Conservation (phyloP, 108 stramenopile genomes). For the Schizochytrium sp. region DNA sequence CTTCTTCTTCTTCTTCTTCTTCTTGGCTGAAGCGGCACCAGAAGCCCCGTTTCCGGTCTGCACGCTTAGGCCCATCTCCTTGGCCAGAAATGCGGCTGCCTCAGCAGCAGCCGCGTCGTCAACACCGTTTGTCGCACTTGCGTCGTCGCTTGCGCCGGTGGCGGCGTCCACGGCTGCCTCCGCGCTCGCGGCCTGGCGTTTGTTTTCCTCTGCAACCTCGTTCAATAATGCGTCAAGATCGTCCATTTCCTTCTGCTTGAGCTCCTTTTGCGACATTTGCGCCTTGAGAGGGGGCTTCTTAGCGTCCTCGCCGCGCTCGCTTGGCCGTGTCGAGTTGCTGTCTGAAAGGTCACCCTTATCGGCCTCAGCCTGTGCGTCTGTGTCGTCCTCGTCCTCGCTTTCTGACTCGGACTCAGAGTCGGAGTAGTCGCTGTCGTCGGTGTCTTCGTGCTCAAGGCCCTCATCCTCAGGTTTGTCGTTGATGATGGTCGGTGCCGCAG, state of each 20-base stretch:
- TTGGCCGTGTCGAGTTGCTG: background rate
- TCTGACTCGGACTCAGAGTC: background rate
- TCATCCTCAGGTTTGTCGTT: background rate
- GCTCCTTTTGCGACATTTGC: background rate
- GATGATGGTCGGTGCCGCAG: background rate
- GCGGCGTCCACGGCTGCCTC: background rate
- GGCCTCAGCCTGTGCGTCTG: background rate
- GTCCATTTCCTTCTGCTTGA: background rate
- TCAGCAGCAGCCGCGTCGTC: conserved; percentile 34
- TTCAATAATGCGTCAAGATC: conserved; percentile 29
- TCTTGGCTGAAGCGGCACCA: conserved; percentile 5
- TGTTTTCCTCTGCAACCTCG: background rate
- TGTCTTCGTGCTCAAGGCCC: background rate
- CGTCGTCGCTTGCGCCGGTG: background rate
- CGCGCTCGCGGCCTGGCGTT: background rate
- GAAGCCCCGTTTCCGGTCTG: background rate
- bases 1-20: conserved; percentile 57
- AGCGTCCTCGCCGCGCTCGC: background rate
- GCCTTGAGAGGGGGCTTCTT: background rate
- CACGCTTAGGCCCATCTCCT: conserved; percentile 1
- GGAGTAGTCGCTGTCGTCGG: background rate
- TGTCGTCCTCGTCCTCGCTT: background rate
- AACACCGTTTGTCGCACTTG: background rate
- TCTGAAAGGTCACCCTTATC: background rate
- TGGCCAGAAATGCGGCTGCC: conserved; percentile 20